Evolutionary conservation across 371 early-diverging fungal species (phyloP).

Genomic region (Mortierella sp.): DNA sequence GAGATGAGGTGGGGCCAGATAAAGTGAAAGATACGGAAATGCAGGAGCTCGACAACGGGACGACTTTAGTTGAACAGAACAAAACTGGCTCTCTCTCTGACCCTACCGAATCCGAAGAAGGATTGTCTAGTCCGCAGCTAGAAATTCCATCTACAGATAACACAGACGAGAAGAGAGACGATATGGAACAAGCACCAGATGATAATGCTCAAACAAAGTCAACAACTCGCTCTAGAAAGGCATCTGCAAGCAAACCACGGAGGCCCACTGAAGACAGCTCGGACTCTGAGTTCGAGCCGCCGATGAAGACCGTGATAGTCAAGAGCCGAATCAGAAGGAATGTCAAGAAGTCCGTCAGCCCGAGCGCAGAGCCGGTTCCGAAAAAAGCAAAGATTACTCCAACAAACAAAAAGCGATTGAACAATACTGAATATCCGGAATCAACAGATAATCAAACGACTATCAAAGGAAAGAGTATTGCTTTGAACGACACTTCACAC

Average conservation of each 20-base stretch:
- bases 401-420: slow-evolving; percentile 4
- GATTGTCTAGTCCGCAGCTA: too few relatives aligned
- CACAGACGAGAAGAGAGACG: background rate
- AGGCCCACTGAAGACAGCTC: slow-evolving; percentile 17
- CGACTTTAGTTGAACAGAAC: background rate
- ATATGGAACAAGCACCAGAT: background rate
- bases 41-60: background rate
- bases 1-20: background rate
- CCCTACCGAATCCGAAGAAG: background rate
- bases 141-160: background rate
- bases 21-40: slow-evolving; percentile 1
- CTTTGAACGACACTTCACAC: background rate
- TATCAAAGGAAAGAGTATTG: background rate
- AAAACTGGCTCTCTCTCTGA: background rate
- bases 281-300: slow-evolving; percentile 42
- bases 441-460: background rate
- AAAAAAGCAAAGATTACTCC: background rate
- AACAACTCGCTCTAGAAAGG: slow-evolving; percentile 1
- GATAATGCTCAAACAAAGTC: background rate
- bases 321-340: slow-evolving; percentile 1
- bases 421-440: background rate
- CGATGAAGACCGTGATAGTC: slow-evolving; percentile 7
- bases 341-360: slow-evolving; percentile 18
- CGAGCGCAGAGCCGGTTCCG: slow-evolving; percentile 6
- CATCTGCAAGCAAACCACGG: slow-evolving; percentile 4